These are phyloP conservation scores for Serendipita indica DNA, from an alignment of 768 basidiomycete genomes.

Conservation along the genomic window DNA sequence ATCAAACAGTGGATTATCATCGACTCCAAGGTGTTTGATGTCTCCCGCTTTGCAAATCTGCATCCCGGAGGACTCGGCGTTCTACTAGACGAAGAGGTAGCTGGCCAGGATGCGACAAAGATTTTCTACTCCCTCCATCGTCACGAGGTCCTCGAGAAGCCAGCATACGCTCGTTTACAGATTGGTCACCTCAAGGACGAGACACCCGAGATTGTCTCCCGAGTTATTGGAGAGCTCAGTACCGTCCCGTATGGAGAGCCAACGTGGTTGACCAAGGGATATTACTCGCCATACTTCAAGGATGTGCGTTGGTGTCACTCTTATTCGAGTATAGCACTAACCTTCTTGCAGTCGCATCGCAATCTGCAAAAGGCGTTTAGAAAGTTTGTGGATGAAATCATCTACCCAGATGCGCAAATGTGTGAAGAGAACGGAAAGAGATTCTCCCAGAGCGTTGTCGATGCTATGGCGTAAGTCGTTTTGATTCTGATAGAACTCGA, in stretches of 20 bases:
- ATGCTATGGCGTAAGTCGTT: constrained; percentile 52
- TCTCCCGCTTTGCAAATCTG: constrained; percentile 61
- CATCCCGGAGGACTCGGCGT: constrained; percentile 77
- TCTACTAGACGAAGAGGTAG: constrained; percentile 67
- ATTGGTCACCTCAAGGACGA: constrained; percentile 52
- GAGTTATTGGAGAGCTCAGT: constrained; percentile 43
- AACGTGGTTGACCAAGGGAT: constrained; percentile 59
- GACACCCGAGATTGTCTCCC: constrained; percentile 36
- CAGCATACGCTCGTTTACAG: constrained; percentile 57
- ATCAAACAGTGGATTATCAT: constrained; percentile 58
- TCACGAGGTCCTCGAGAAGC: constrained; percentile 61
- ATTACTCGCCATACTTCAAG: constrained; percentile 61
- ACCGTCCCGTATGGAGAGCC: constrained; percentile 81
- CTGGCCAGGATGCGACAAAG: constrained; percentile 77
- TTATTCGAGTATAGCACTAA: background rate
- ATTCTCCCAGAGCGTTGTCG: constrained; percentile 57
- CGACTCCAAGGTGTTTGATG: constrained; percentile 71
- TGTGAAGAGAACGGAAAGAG: constrained; percentile 80
- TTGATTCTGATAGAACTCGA: constrained; percentile 10
- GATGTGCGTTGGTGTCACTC: constrained; percentile 31
- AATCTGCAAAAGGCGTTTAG: constrained; percentile 45
- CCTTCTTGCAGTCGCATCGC: constrained; percentile 38
- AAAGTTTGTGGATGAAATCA: constrained; percentile 51
- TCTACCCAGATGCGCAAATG: constrained; percentile 33
- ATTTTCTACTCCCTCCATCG: constrained; percentile 82